Base-by-base conservation (phyloP, 1,139 yeast genomes). In the Barnettozyma hawaiiensis region DNA sequence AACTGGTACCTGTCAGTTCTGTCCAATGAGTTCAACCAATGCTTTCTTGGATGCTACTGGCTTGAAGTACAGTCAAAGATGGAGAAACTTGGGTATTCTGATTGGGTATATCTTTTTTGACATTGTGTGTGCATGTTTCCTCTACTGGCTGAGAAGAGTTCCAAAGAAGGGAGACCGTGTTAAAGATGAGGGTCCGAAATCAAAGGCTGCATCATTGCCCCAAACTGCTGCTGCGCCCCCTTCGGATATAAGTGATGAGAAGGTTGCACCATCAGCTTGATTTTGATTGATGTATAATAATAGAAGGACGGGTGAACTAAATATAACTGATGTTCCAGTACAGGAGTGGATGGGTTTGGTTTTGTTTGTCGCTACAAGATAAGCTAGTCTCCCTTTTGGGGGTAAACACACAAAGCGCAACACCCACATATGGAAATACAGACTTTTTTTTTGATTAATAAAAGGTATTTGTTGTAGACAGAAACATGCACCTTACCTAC, bases 81-180 rank as follows among this genome's bases (percentile, higher is more conserved):
- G 78, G 78, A 67, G 78, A 60, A 72, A 73, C 52, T 61, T 70
- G 43, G 78, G 78, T 50, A 70, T 73, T 40, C 43, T 71, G 49
- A 50, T 71, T 53, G 69, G 65, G 21, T 67, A 70, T 53, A 49
- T 64, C 32, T 40, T 66, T 19, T 66, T 68, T 24, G 42, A 33
- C 36, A 26, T 35, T 26, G 16, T 35, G 29, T 68, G 67, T 20
- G 75, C 83, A 11, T 59, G 81, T 24, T 61, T 73, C 59, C 63
- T 84, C 44, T 85, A 84, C 64, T 85, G 85, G 81, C 61, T 82
- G 41, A 76, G 78, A 14, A 77, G 95, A 67, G 95, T 85, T 44
- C 95, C 95, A 48, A 65, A 64, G 55, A 58, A 55, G 47, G 43
- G 37, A 7, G 47, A 50, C 31, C 44, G 59, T 43, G 55, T 54